phyloP scores from a whole-genome alignment of 1,139 yeast genomes.

The Nakaseomyces glabratus region DNA sequence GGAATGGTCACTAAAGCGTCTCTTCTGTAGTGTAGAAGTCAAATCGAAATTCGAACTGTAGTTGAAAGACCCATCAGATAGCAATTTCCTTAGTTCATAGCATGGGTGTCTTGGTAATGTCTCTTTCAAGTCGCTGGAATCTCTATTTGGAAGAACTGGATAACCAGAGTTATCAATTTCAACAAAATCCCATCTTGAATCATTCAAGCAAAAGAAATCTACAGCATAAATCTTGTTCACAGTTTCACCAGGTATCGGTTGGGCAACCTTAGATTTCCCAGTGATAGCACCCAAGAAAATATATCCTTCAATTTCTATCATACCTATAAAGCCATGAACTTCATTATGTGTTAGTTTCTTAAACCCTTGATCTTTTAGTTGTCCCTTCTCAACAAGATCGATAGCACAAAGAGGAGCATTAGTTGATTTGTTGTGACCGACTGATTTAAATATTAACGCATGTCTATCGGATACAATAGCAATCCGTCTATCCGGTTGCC shows the following conservation, averaged over 20 bases:
- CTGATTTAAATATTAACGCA: slow-evolving; percentile 25
- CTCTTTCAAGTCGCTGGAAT: slow-evolving; percentile 15
- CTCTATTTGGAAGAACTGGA: slow-evolving; percentile 36
- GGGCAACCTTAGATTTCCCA: slow-evolving; percentile 68
- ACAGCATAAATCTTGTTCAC: slow-evolving; percentile 75
- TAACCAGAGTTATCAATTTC: slow-evolving; percentile 58
- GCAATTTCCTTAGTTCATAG: slow-evolving; percentile 61
- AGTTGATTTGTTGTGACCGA: slow-evolving; percentile 11
- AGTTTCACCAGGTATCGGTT: slow-evolving; percentile 69
- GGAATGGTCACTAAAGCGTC: slow-evolving; percentile 46
- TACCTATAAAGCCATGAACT: slow-evolving; percentile 75
- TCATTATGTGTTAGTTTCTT: slow-evolving; percentile 46
- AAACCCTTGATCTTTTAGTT: slow-evolving; percentile 29
- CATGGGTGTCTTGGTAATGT: slow-evolving; percentile 66
- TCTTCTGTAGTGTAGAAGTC: slow-evolving; percentile 71
- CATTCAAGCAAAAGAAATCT: slow-evolving; percentile 71
- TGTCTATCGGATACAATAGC: slow-evolving; percentile 27
- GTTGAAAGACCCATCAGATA: slow-evolving; percentile 84
- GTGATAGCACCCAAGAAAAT: slow-evolving; percentile 75
- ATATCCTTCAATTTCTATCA: slow-evolving; percentile 58
- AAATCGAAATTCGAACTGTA: slow-evolving; percentile 89
- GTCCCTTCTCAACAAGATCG: slow-evolving; percentile 25
- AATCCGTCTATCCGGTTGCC: slow-evolving; percentile 23
- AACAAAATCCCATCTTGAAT: slow-evolving; percentile 70
- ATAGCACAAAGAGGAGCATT: slow-evolving; percentile 24